Percentiles rank a stretch among this genome's conserved stretches.
phyloP scores from a whole-genome alignment of 1,139 yeast species.

The Pichia sp. region DNA sequence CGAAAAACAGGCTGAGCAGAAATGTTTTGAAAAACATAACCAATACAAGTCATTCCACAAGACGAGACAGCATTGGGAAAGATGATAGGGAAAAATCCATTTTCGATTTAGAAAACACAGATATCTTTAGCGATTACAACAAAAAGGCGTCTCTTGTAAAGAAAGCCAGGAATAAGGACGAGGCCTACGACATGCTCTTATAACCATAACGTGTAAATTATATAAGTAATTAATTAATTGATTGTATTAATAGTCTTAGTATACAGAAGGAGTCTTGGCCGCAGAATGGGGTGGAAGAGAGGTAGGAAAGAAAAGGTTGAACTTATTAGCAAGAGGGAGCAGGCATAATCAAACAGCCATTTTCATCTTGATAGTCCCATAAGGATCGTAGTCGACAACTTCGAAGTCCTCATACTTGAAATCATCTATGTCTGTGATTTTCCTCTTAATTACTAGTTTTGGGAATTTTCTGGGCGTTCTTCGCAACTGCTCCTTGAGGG shows the following conservation, averaged over 20 bases:
- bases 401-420: slow-evolving; percentile 85
- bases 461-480: slow-evolving; percentile 83
- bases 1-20: not conserved
- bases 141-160: not conserved
- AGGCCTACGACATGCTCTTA: slow-evolving; percentile 8
- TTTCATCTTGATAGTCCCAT: slow-evolving; percentile 82
- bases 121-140: slow-evolving; percentile 11
- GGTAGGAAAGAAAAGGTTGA: not conserved
- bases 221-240: not conserved
- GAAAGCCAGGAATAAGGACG: not conserved
- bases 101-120: slow-evolving; percentile 16
- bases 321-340: not conserved
- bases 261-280: not conserved
- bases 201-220: not conserved
- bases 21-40: slow-evolving; percentile 10
- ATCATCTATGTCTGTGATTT: slow-evolving; percentile 74
- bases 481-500: slow-evolving; percentile 69
- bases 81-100: slow-evolving; percentile 7
- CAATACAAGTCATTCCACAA: not conserved
- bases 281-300: not conserved
- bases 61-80: not conserved
- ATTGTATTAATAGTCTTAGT: not conserved
- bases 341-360: slow-evolving; percentile 47
- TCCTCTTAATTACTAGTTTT: slow-evolving; percentile 61
- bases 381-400: slow-evolving; percentile 74